These are phyloP conservation scores for Saturnispora saitoi DNA, from an alignment of 805 yeast species.

Conservation along the genomic window DNA sequence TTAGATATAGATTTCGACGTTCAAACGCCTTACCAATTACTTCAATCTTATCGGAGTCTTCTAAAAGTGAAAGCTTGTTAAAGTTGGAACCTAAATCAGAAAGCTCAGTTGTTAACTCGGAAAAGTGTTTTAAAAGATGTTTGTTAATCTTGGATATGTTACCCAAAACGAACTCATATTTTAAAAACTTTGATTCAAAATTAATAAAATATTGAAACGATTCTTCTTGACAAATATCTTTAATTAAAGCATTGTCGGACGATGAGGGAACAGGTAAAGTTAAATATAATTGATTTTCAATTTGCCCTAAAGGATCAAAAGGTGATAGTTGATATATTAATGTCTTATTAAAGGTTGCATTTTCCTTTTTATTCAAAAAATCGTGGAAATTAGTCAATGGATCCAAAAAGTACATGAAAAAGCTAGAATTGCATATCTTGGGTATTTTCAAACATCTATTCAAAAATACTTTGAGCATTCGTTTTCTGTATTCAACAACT, in stretches of 20 bases:
- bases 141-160: constrained; percentile 34
- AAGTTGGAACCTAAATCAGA: constrained; percentile 44
- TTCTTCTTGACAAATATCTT: constrained; percentile 22
- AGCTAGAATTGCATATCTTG: constrained; percentile 47
- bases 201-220: constrained; percentile 23
- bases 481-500: constrained; percentile 51
- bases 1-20: constrained; percentile 47
- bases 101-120: constrained; percentile 40
- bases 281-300: constrained; percentile 45
- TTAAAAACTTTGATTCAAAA: constrained; percentile 27
- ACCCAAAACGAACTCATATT: constrained; percentile 28
- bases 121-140: constrained; percentile 35
- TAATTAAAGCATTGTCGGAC: constrained; percentile 19
- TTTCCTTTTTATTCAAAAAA: constrained; percentile 49
- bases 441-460: constrained; percentile 60
- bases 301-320: constrained; percentile 44
- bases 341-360: constrained; percentile 40
- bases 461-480: constrained; percentile 69
- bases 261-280: constrained; percentile 51
- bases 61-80: constrained; percentile 46
- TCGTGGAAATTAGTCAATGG: constrained; percentile 83
- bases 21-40: constrained; percentile 83
- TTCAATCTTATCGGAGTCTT: constrained; percentile 44
- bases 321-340: constrained; percentile 55
- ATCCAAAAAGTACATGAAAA: constrained; percentile 72